phyloP scores from a whole-genome alignment of 805 yeast genomes.

The Zygosaccharomyces gambellarensis region DNA sequence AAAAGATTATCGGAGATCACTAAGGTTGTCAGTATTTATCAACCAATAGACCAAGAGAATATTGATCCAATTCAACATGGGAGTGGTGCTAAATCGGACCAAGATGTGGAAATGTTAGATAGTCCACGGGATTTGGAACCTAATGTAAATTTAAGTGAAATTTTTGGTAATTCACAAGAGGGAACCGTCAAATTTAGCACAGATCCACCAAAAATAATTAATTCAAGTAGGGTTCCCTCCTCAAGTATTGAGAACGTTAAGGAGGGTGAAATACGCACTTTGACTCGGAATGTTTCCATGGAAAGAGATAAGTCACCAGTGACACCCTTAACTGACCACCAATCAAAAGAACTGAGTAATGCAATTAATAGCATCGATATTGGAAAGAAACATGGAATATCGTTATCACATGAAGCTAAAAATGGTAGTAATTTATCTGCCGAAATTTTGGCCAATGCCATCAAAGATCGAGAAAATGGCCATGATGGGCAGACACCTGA shows the following conservation, averaged over 20 bases:
- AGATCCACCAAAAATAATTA: conserved; percentile 27
- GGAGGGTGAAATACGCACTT: conserved; percentile 1
- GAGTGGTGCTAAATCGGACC: not conserved
- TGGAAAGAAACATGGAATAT: conserved; percentile 1
- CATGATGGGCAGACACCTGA: not conserved
- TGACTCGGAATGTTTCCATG: conserved; percentile 5
- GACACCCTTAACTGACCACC: conserved; percentile 14
- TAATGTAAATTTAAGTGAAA: conserved; percentile 26
- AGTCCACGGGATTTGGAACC: conserved; percentile 3
- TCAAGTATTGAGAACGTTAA: conserved; percentile 5
- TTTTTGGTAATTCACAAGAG: conserved; percentile 20
- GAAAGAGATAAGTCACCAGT: conserved; percentile 14
- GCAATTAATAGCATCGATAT: conserved; percentile 17
- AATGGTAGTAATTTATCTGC: conserved; percentile 3
- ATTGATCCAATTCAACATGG: not conserved
- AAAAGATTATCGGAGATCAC: conserved; percentile 31
- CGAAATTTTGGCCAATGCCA: conserved; percentile 8
- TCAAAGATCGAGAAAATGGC: not conserved
- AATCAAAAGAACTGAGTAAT: conserved; percentile 16
- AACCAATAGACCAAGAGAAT: conserved; percentile 8
- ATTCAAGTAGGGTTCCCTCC: conserved; percentile 11
- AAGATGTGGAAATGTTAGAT: conserved; percentile 11
- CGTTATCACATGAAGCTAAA: not conserved
- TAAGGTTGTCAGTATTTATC: conserved; percentile 32
- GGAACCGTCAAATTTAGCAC: conserved; percentile 26